Conservation (phyloP, 805 yeast species). For the Lachancea thermotolerans region DNA sequence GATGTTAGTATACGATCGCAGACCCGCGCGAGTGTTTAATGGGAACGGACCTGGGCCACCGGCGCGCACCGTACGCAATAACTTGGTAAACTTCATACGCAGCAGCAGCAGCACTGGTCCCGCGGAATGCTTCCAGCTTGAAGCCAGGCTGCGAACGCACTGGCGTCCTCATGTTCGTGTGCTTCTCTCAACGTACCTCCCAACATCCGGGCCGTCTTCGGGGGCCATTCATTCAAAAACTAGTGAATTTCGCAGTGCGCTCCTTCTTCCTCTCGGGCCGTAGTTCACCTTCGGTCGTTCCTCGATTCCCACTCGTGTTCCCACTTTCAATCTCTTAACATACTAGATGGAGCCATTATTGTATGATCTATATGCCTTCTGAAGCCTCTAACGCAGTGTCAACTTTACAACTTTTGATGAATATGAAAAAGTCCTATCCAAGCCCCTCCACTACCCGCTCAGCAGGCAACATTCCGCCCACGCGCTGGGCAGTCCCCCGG, state of each 20-base stretch:
- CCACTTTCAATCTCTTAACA: slow-evolving; percentile 17
- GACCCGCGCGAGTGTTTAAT: too few relatives aligned
- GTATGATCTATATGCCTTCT: slow-evolving; percentile 11
- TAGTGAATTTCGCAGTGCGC: background rate
- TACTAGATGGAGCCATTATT: slow-evolving; percentile 45
- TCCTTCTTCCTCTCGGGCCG: background rate
- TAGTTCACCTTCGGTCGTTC: background rate
- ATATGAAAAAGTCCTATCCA: slow-evolving; percentile 1
- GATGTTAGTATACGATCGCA: slow-evolving; percentile 19
- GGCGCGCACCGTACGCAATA: too few relatives aligned
- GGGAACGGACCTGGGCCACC: too few relatives aligned
- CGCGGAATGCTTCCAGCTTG: too few relatives aligned
- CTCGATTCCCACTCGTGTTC: background rate
- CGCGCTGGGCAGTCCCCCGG: background rate
- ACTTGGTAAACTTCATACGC: too few relatives aligned
- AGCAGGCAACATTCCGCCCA: background rate
- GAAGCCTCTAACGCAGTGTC: slow-evolving; percentile 3
- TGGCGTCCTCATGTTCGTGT: too few relatives aligned
- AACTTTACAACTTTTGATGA: slow-evolving; percentile 6
- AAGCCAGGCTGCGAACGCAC: too few relatives aligned
- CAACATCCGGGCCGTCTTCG: too few relatives aligned
- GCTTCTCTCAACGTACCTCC: too few relatives aligned
- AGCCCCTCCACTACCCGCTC: background rate
- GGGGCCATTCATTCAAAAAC: background rate
- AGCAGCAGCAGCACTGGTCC: too few relatives aligned